A percentile compares a stretch with the other conserved stretches of the same genome.
phyloP scores from a whole-genome alignment of 2,329 filamentous ascomycete genomes.

The Microcyclospora pomicola region DNA sequence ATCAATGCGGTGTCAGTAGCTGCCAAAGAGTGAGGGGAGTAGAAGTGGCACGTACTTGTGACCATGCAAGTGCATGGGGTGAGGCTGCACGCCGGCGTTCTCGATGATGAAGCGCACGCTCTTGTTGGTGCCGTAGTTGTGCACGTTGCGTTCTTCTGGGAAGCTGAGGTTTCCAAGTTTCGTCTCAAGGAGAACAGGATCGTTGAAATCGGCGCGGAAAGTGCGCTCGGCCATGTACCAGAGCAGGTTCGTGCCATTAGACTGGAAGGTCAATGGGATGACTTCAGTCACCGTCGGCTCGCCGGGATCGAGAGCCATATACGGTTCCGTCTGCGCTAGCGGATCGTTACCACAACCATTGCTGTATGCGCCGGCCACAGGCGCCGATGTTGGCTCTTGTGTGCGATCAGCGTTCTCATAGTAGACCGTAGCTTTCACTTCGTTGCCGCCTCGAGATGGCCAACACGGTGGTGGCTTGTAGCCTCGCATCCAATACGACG shows the following conservation, averaged over 20 bases:
- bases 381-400: slow-evolving; percentile 34
- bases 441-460: slow-evolving; percentile 13
- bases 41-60: slow-evolving; percentile 10
- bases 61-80: slow-evolving; percentile 24
- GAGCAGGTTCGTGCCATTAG: slow-evolving; percentile 35
- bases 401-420: slow-evolving; percentile 45
- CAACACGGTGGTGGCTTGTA: slow-evolving; percentile 24
- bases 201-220: slow-evolving; percentile 35
- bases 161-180: slow-evolving; percentile 26
- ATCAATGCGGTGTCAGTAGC: not conserved
- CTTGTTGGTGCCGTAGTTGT: slow-evolving; percentile 37
- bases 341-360: slow-evolving; percentile 45
- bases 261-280: slow-evolving; percentile 31
- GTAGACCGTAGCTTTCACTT: slow-evolving; percentile 48
- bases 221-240: slow-evolving; percentile 41
- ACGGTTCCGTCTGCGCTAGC: slow-evolving; percentile 38
- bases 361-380: slow-evolving; percentile 33
- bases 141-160: slow-evolving; percentile 30
- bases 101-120: slow-evolving; percentile 45
- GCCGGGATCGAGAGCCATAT: slow-evolving; percentile 33
- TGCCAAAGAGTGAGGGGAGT: no score
- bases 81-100: slow-evolving; percentile 14
- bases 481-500: slow-evolving; percentile 24
- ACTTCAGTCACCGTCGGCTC: slow-evolving; percentile 26
- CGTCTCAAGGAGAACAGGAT: slow-evolving; percentile 42